Evolutionary conservation across 257 asterid species (phyloP).

Genomic region (Ehretia macrophylla): DNA sequence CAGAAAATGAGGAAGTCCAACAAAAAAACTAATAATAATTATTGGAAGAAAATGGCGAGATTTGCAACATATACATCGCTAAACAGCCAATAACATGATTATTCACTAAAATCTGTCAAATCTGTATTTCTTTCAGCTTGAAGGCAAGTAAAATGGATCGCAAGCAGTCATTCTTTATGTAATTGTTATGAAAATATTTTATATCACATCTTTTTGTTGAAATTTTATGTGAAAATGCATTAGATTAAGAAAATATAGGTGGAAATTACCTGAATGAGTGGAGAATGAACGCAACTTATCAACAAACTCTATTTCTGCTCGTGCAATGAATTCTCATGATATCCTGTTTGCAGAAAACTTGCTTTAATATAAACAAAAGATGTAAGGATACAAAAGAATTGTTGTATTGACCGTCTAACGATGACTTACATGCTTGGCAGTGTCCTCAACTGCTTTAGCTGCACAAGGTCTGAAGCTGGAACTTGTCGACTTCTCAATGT

Average conservation of each 20-base stretch:
- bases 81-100: background rate
- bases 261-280: slow-evolving; percentile 7
- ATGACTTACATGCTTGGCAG: slow-evolving; percentile 16
- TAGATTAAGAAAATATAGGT: background rate
- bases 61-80: background rate
- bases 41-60: background rate
- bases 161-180: too few species aligned
- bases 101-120: too few species aligned
- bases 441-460: background rate
- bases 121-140: too few species aligned
- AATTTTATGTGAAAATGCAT: background rate
- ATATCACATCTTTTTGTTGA: too few species aligned
- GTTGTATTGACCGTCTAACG: background rate
- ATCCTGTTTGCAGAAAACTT: slow-evolving; percentile 5
- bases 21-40: background rate
- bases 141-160: too few species aligned
- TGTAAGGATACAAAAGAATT: background rate
- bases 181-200: too few species aligned
- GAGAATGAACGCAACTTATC: background rate
- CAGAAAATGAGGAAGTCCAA: background rate
- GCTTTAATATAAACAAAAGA: background rate
- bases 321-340: background rate
- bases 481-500: background rate
- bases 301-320: background rate
- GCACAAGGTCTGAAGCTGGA: background rate